phyloP scores from a whole-genome alignment of 106 monocot genomes.

The Dendrobium catenatum region DNA sequence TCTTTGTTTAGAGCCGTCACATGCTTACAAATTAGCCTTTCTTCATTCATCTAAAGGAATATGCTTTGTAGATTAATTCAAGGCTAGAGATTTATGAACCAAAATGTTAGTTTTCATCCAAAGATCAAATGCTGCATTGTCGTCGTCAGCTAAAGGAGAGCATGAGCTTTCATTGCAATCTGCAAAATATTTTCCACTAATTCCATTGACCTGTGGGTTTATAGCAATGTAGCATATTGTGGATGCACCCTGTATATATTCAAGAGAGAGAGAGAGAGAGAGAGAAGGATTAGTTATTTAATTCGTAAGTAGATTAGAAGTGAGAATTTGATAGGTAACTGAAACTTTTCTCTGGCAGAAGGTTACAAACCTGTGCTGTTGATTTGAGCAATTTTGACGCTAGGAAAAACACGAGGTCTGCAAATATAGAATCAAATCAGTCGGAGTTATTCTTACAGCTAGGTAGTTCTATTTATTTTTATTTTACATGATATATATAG shows the following conservation, averaged over 20 bases:
- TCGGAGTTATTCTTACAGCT: not conserved
- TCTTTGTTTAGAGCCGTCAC: too few relatives aligned
- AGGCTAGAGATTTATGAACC: conserved; percentile 1
- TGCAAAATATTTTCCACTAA: conserved; percentile 32
- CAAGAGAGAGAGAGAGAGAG: not conserved
- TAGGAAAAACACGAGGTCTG: conserved; percentile 45
- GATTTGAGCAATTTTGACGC: conserved; percentile 35
- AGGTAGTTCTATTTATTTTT: too few relatives aligned
- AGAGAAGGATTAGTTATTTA: not conserved
- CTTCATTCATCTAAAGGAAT: too few relatives aligned
- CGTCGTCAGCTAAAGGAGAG: conserved; percentile 31
- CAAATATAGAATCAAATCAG: not conserved
- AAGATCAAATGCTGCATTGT: conserved; percentile 15
- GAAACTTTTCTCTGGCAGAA: not conserved
- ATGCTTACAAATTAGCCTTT: too few relatives aligned
- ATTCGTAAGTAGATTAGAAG: not conserved
- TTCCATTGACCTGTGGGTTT: conserved; percentile 14
- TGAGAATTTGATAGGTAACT: not conserved
- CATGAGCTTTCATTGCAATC: conserved; percentile 33
- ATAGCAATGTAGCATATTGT: conserved; percentile 41
- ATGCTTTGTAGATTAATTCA: not conserved
- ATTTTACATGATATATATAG: too few relatives aligned
- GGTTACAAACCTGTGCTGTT: conserved; percentile 23
- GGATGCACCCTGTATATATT: conserved; percentile 28
- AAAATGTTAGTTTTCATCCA: conserved; percentile 30